Evolutionary conservation across 1,284 basidiomycete genomes (phyloP), one percentile per base, ranked within the genome.

Genomic region (Ceratobasidium theobromae): DNA sequence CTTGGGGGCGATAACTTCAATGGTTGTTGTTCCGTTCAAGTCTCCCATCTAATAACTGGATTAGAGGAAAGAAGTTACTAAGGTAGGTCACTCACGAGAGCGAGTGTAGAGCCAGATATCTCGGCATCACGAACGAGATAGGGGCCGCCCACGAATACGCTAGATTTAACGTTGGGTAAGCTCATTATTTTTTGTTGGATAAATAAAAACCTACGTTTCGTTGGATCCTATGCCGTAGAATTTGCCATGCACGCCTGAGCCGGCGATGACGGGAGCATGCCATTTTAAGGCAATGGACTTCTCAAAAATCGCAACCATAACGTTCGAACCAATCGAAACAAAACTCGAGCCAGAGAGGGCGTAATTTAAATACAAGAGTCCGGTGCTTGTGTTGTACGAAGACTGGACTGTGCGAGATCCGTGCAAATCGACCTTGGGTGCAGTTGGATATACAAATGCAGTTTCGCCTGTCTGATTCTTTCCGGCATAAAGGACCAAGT

Each of bases 381-480:
- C 69, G 0, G 75, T 73, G 14, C 76, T 77, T 60, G 76, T 75
- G 1, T 69, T 51, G 65, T 76, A 78, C 14, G 68, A 71, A 16
- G 75, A 74, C 1, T 71, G 67, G 8, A 78, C 72, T 35, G 72
- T 67, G 4, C 75, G 69, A 30, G 75, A 72, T 3, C 71, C 71
- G 8, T 72, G 70, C 9, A 76, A 23, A 46, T 72, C 68, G 14
- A 78, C 72, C 9, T 60, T 68, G 1, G 80, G 76, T 9, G 71
- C 67, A 23, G 71, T 72, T 14, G 73, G 18, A 64, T 81, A 76
- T 6, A 72, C 64, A 68, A 82, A 74, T 4, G 75, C 76, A 0
- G 79, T 81, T 71, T 82, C 81, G 25, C 80, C 80, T 0, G 74
- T 75, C 71, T 82, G 78, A 1, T 77, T 76, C 27, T 45, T 11